Percentiles rank a stretch among this genome's conserved stretches.
Conservation (phyloP, 257 asterid species). For the Petunia secreta region DNA sequence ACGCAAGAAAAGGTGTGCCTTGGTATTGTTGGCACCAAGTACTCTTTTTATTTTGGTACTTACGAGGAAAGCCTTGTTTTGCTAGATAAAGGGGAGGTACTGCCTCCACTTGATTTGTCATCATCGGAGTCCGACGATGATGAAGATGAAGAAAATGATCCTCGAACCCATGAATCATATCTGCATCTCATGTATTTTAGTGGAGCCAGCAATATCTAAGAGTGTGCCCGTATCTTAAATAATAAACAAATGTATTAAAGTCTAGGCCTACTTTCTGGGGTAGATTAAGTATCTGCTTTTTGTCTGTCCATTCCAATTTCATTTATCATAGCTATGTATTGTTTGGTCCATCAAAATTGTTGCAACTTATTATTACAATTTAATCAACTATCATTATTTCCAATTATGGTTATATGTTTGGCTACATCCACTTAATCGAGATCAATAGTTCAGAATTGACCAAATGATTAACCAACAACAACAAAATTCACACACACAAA, state of each 20-base stretch:
- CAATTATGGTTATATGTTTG: background rate
- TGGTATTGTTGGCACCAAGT: background rate
- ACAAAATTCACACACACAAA: too few relatives aligned
- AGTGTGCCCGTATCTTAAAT: background rate
- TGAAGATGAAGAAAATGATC: conserved; percentile 19
- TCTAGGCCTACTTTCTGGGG: background rate
- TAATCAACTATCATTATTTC: background rate
- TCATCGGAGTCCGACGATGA: conserved; percentile 19
- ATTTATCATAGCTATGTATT: conserved; percentile 8
- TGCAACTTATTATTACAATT: background rate
- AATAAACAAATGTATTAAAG: background rate
- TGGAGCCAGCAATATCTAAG: background rate
- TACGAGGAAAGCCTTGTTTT: conserved; percentile 31
- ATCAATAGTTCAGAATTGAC: background rate
- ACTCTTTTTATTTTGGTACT: background rate
- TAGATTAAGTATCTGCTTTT: background rate
- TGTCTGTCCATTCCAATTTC: background rate
- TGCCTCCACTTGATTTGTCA: background rate
- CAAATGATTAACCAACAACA: background rate
- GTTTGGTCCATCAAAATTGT: background rate
- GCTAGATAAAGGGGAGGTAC: conserved; percentile 33
- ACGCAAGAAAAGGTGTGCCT: background rate
- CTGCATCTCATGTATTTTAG: conserved; percentile 29
- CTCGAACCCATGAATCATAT: conserved; percentile 23
- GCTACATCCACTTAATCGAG: background rate